Base-by-base conservation (phyloP, 345 rosid species). In the Conringia planisiliqua region DNA sequence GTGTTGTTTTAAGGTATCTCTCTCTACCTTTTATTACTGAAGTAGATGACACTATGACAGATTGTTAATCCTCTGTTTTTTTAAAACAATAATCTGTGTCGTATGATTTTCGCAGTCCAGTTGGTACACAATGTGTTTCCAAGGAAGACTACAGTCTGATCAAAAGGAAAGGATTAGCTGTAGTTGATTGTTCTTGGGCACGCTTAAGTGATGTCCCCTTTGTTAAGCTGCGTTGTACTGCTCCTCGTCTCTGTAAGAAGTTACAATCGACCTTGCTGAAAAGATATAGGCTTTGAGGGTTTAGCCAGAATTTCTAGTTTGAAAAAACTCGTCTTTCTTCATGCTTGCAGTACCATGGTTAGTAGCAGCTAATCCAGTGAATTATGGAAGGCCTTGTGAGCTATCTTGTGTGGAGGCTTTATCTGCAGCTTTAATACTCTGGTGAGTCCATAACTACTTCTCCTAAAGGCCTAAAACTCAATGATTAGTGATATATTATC, bases 171-270 rank as follows among this genome's bases (percentile, higher is more conserved):
- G 98, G 99, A 40, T 80, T 95, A 82, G 98, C 96, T 39, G 99
- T 95, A 27, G 98, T 95, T 62, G 99, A 95, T 83, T 95, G 99
- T 78, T 95, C 99, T 24, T 95, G 97, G 99, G 94, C 97, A 18
- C 94, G 98, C 58, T 72, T 95, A 76, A 87, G 65, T 42, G 99
- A 95, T 86, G 98, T 95, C 35, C 99, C 98, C 6, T 95, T 95
- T 60, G 86, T 78, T 78, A 95, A 95, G 84, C 80, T 95, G 76
- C 96, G 93, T 14, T 92, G 98, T 78, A 73, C 88, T 74, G 88
- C 96, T 63, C 97, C 99, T 79, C 96, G 98, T 65, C 84, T 95
- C 46, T 81, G 99, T 95, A 88, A 59, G 96, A 78, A 77, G 65
- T 69, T 62, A 26, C 62, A 6, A 18, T 85, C 43, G 47, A 3